Base-by-base conservation (phyloP, 805 yeast species). In the Suhomyces tanzawaensis region DNA sequence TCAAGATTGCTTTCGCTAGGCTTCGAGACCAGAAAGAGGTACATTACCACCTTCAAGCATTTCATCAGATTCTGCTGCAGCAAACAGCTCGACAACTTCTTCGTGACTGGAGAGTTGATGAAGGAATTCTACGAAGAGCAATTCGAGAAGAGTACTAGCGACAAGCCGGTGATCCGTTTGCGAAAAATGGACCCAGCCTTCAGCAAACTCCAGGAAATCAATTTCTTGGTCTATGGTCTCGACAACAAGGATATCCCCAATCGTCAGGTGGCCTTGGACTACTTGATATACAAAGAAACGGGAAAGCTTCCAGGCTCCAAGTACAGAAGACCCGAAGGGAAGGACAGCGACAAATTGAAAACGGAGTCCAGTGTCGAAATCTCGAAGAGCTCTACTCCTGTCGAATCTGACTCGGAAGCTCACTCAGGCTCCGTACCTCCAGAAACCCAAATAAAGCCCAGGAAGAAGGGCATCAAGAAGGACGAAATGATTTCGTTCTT, bases 131-230 rank as follows among this genome's bases (percentile, higher is more conserved):
- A 45, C 34, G 34, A 41, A 17, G 46, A 45, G 15, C 49, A 45
- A 22, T 40, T 42, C 26, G 35, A 30, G 6, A 45, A 32, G 19
- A 45, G 49, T 32, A 29, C 34, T 14, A 42, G 46, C 24, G 42
- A 37, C 25, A 42, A 45, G 32, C 49, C 49, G 5, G 43, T 45
- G n/a, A 45, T 45, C 15, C 37, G 49, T 23, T 38, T 45, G 38
- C 27, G 46, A 4, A 45, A 45, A 28, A 45, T 45, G 49, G 49
- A 45, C 32, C 49, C 49, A 6, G 49, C 49, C 4, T 45, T 45
- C 35, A 42, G 46, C 30, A 45, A 45, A 32, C 29, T 45, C 7
- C 49, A 45, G 24, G 49, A 45, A 26, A 45, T 45, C 29, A 45
- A 45, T 37, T 45, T 37, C 28, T 34, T 45, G 34, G 49, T 45